Percentiles rank a stretch among this genome's conserved stretches.
Conservation (phyloP, 441 rosid genomes). For the Pelargonium australe region DNA sequence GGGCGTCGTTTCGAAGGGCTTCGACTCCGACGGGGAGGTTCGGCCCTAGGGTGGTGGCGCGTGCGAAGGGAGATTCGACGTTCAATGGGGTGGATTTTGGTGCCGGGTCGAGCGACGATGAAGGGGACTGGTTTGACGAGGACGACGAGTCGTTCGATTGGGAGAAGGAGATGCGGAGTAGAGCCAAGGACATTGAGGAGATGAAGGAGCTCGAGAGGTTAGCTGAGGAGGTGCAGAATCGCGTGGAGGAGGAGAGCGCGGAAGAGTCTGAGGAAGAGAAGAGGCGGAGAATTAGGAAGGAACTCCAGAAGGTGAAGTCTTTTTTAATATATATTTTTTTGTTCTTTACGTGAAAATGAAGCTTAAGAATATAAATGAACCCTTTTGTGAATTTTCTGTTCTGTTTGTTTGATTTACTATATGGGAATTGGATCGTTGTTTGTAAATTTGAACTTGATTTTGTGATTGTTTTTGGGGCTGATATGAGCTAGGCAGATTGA, state of each 20-base stretch:
- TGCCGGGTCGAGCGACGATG: constrained; percentile 63
- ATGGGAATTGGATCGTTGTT: neutral
- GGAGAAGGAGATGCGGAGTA: constrained; percentile 66
- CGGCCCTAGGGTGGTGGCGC: constrained; percentile 32
- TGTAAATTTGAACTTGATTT: neutral
- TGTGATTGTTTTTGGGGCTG: neutral
- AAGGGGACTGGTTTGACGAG: constrained; percentile 36
- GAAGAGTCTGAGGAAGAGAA: constrained; percentile 18
- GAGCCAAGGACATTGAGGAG: constrained; percentile 11
- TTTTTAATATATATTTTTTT: neutral
- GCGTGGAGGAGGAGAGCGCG: no score
- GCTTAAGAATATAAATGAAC: neutral
- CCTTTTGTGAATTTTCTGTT: neutral
- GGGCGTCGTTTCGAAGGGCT: constrained; percentile 25
- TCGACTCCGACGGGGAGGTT: constrained; percentile 43
- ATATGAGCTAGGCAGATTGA: neutral
- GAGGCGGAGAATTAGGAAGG: constrained; percentile 70
- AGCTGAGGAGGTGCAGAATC: no score
- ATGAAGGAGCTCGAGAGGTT: no score
- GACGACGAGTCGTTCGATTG: constrained; percentile 42
- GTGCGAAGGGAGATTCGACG: constrained; percentile 41
- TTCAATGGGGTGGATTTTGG: constrained; percentile 48
- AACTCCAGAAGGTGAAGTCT: constrained; percentile 65
- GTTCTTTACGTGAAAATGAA: constrained; percentile 7
- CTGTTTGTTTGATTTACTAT: neutral